Evolutionary conservation across 176 grass and related monocot species (phyloP).

Genomic region (Lolium rigidum): DNA sequence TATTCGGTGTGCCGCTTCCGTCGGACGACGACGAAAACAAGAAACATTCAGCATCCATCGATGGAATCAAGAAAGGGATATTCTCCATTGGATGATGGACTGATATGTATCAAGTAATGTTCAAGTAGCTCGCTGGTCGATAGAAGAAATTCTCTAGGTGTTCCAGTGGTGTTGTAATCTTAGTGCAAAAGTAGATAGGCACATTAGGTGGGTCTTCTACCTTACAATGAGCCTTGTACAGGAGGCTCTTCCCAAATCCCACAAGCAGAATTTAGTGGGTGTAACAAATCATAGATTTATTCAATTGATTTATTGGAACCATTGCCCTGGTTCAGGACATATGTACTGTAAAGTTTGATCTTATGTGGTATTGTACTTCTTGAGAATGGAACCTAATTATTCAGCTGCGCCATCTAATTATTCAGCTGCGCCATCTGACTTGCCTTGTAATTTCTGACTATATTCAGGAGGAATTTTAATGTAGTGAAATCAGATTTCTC

Average conservation of each 20-base stretch:
- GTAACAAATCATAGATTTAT: conserved; percentile 42
- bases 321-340: neutral
- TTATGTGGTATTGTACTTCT: neutral
- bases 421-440: too few relatives aligned
- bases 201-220: too few relatives aligned
- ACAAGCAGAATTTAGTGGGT: conserved; percentile 11
- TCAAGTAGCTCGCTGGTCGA: neutral
- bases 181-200: conserved; percentile 19
- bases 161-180: conserved; percentile 27
- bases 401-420: neutral
- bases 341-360: conserved; percentile 29
- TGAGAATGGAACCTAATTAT: neutral
- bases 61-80: conserved; percentile 8
- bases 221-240: conserved; percentile 41
- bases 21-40: neutral
- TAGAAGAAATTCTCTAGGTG: conserved; percentile 15
- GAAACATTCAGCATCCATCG: neutral
- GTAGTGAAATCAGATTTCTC: neutral
- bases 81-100: conserved; percentile 37
- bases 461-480: neutral
- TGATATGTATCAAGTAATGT: conserved; percentile 39
- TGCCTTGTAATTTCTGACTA: neutral
- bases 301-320: conserved; percentile 41
- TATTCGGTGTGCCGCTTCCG: conserved; percentile 75
- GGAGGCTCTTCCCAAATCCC: conserved; percentile 22